Conservation (phyloP, 1,284 basidiomycete genomes). For the Lignosus rhinocerotis region DNA sequence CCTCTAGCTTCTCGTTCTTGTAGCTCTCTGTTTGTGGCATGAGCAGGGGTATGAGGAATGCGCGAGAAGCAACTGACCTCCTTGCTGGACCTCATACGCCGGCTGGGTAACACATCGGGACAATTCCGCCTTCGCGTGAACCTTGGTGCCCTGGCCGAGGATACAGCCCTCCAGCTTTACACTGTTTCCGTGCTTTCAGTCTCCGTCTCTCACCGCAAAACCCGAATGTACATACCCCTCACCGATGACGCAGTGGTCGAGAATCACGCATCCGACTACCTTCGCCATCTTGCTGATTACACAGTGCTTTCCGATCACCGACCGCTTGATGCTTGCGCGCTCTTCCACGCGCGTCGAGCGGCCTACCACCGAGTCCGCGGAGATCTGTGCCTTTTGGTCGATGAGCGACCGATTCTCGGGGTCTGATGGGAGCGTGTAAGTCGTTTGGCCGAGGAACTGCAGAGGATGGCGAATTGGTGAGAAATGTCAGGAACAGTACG, state of each 20-base stretch:
- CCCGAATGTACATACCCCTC: slow-evolving; percentile 65
- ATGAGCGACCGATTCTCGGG: slow-evolving; percentile 64
- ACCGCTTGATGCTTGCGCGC: slow-evolving; percentile 84
- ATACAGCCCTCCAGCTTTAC: slow-evolving; percentile 91
- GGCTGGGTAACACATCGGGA: slow-evolving; percentile 86
- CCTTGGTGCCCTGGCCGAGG: slow-evolving; percentile 77
- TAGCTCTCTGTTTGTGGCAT: slow-evolving; percentile 26
- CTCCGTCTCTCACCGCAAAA: background rate
- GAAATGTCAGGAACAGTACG: background rate
- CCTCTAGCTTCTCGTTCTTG: slow-evolving; percentile 36
- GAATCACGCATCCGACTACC: slow-evolving; percentile 83
- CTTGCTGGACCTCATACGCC: slow-evolving; percentile 78
- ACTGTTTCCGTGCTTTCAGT: slow-evolving; percentile 40
- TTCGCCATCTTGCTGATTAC: slow-evolving; percentile 86
- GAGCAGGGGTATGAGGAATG: background rate
- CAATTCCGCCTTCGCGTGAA: slow-evolving; percentile 81
- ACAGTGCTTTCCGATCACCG: slow-evolving; percentile 87
- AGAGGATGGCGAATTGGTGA: background rate
- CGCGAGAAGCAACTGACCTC: slow-evolving; percentile 48
- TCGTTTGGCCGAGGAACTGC: slow-evolving; percentile 53
- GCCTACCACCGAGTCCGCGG: slow-evolving; percentile 82
- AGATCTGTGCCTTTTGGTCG: slow-evolving; percentile 82
- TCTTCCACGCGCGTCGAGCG: slow-evolving; percentile 84
- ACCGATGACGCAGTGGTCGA: slow-evolving; percentile 88
- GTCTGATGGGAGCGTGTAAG: slow-evolving; percentile 58